Base-by-base conservation (phyloP, 2,329 filamentous ascomycete genomes). In the Chrysoporthe cubensis region DNA sequence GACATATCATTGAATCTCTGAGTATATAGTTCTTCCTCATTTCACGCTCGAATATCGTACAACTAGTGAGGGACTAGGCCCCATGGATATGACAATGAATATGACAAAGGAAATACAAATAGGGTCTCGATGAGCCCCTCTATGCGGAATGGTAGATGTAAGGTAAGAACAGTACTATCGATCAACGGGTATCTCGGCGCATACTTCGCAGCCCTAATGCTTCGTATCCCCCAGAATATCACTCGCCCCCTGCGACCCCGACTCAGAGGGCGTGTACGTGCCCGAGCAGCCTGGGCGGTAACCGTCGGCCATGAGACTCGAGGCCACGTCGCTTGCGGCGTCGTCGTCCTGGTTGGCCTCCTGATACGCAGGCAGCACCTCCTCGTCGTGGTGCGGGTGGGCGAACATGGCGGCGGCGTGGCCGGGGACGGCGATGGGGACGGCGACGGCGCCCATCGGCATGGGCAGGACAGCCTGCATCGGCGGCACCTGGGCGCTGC, bases 281-380 rank as follows among this genome's bases (percentile, higher is more conserved):
- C 65, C 40, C 43, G 69, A 65, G 57, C 74, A 74, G 50, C 76
- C 76, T 3, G 80, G 79, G 67, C 78, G 75, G 72, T 81, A 80
- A 26, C 82, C 82, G 67, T 84, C 81, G 1, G 78, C 75, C n/a
- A 83, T 77, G 40, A 82, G 74, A 11, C 72, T 72, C 2, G 76
- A 76, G 21, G 78, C 77, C 57, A 76, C 71, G 43, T 69, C 71
- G 46, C 72, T 65, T 11, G 34, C 64, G 64, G 71, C 71, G 6
- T 68, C 71, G 61, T 75, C 76, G 34, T 21, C 48, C 52, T 64
- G 34, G 58, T 70, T 69, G 8, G 73, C 72, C 40, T 77, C 76
- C 26, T 82, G 78, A 71, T 84, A 84, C 0, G 82, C 76, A 0
- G 82, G 83, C 7, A 82, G 77, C 44, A 74, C 74, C 68, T 82